phyloP scores from a whole-genome alignment of 2,329 filamentous ascomycete genomes.

The Pestalotiopsis sp. region DNA sequence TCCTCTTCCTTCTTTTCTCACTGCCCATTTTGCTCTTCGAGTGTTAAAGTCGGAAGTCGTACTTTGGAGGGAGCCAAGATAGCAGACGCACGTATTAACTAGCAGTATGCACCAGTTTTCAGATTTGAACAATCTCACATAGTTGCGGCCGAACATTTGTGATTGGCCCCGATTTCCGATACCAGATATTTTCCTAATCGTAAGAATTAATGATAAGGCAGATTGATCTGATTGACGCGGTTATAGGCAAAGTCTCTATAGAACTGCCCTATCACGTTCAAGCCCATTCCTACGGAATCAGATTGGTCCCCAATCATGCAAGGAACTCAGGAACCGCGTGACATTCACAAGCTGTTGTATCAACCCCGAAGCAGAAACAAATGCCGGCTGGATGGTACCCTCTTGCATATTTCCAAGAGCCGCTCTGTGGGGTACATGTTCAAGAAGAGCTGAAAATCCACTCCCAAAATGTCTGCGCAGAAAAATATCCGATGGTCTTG shows the following conservation, averaged over 20 bases:
- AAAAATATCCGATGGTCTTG: background rate
- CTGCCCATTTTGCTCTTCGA: too few species aligned
- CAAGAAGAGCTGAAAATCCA: background rate
- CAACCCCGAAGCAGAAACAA: background rate
- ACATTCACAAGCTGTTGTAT: background rate
- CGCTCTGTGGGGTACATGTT: background rate
- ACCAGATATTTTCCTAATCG: too few species aligned
- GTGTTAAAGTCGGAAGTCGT: too few species aligned
- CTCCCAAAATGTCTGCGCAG: background rate
- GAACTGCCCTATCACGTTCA: background rate
- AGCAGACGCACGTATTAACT: too few species aligned
- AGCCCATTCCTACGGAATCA: background rate
- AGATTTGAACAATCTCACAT: too few species aligned
- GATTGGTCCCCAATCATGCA: background rate
- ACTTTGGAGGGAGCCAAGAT: too few species aligned
- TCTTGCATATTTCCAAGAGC: background rate
- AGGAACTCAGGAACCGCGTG: background rate
- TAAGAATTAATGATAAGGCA: too few species aligned
- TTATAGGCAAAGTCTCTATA: background rate
- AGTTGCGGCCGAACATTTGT: too few species aligned
- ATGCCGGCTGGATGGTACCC: background rate
- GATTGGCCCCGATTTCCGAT: too few species aligned
- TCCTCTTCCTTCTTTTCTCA: too few species aligned
- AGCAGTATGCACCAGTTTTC: too few species aligned
- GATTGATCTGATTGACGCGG: background rate